Conservation (phyloP, 495 filamentous ascomycete genomes). For the Penicillium manginii region DNA sequence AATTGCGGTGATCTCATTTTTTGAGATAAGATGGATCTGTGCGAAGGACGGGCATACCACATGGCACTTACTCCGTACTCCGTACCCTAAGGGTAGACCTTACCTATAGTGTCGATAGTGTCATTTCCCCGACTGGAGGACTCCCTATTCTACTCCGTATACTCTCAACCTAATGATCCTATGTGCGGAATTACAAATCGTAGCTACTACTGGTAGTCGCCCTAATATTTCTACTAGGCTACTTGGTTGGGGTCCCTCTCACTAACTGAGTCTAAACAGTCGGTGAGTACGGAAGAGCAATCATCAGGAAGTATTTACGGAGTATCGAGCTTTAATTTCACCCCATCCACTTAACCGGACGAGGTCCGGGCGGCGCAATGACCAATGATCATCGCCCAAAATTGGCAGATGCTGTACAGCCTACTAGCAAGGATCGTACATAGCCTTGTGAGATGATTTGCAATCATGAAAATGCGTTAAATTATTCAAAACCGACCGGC, state of each 20-base stretch:
- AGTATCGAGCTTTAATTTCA: not conserved
- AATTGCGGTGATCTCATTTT: not conserved
- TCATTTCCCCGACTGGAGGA: no score
- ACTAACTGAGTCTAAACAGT: not conserved
- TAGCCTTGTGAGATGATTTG: constrained; percentile 1
- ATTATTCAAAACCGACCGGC: not conserved
- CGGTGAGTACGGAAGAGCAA: not conserved
- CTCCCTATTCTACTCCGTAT: no score
- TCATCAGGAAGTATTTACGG: not conserved
- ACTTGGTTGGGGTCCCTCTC: not conserved
- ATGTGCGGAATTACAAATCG: no score
- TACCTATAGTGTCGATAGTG: no score
- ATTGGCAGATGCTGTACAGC: not conserved
- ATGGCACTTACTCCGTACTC: not conserved
- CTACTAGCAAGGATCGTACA: not conserved
- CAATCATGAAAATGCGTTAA: not conserved
- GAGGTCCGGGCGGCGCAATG: not conserved
- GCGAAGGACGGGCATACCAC: not conserved
- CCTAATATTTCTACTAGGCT: not conserved
- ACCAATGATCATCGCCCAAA: constrained; percentile 3
- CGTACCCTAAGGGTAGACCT: no score
- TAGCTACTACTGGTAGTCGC: no score
- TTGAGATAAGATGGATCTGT: not conserved
- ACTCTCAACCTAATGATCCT: no score
- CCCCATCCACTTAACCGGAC: not conserved